Conservation (phyloP, 192 early-diverging fungal genomes). For the Coemansia sp. region DNA sequence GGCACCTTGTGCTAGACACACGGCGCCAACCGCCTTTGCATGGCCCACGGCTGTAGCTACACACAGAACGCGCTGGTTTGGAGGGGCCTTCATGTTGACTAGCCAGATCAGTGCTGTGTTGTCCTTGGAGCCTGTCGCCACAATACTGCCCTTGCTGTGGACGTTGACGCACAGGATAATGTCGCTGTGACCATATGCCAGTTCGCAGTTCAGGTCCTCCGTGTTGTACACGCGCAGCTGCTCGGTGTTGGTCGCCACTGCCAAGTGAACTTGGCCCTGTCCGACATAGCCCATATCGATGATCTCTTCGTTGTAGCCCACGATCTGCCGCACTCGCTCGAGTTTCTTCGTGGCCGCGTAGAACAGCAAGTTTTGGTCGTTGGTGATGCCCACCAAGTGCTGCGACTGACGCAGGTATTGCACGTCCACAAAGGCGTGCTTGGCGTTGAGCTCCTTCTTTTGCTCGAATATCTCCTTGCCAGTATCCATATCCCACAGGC, state of each 20-base stretch:
- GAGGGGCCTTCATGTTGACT: constrained; percentile 65
- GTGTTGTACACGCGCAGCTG: constrained; percentile 89
- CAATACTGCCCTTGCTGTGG: constrained; percentile 66
- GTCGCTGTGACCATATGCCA: constrained; percentile 88
- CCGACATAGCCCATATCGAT: constrained; percentile 86
- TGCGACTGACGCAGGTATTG: constrained; percentile 64
- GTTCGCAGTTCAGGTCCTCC: constrained; percentile 75
- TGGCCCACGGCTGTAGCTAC: constrained; percentile 85
- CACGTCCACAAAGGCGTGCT: constrained; percentile 77
- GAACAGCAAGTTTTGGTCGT: constrained; percentile 90
- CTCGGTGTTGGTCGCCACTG: constrained; percentile 93
- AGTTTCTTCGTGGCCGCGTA: constrained; percentile 63
- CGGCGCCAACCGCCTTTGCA: constrained; percentile 90
- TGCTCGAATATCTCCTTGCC: constrained; percentile 75
- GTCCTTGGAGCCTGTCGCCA: constrained; percentile 94
- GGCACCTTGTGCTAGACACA: constrained; percentile 73
- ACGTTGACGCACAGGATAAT: constrained; percentile 83
- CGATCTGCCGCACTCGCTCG: constrained; percentile 77
- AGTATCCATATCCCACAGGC: constrained; percentile 85
- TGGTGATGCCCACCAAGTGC: constrained; percentile 75
- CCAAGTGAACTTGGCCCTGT: constrained; percentile 70
- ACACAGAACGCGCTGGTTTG: constrained; percentile 63
- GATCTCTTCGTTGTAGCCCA: constrained; percentile 97
- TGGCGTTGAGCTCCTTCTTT: constrained; percentile 70
- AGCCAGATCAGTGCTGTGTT: constrained; percentile 84